phyloP scores from a whole-genome alignment of 2,329 filamentous ascomycete species.

The Exophiala sideris region DNA sequence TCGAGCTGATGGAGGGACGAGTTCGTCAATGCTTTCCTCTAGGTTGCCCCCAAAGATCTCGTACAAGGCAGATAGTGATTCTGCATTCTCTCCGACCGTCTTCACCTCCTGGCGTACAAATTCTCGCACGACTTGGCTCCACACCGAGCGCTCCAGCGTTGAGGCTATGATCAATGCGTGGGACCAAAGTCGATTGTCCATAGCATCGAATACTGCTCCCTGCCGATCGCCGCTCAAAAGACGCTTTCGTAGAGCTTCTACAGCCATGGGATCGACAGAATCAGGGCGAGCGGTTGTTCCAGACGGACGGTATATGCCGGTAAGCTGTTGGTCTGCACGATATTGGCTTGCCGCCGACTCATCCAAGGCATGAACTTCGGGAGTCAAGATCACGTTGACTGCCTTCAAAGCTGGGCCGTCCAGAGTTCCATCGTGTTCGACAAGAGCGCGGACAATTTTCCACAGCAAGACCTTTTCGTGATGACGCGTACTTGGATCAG shows the following conservation, averaged over 20 bases:
- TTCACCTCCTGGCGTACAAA: slow-evolving; percentile 96
- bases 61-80: slow-evolving; percentile 87
- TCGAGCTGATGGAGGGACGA: slow-evolving; percentile 87
- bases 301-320: slow-evolving; percentile 38
- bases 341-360: slow-evolving; percentile 30
- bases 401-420: slow-evolving; percentile 73
- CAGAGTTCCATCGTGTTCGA: slow-evolving; percentile 81
- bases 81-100: slow-evolving; percentile 71
- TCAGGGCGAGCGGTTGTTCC: slow-evolving; percentile 54
- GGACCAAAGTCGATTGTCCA: slow-evolving; percentile 91
- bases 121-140: slow-evolving; percentile 91
- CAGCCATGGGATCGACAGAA: slow-evolving; percentile 63
- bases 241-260: slow-evolving; percentile 69
- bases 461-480: slow-evolving; percentile 81
- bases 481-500: slow-evolving; percentile 60
- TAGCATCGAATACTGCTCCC: slow-evolving; percentile 88
- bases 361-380: slow-evolving; percentile 40
- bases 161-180: slow-evolving; percentile 91
- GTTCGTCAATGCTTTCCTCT: slow-evolving; percentile 91
- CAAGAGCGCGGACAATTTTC: slow-evolving; percentile 76
- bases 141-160: slow-evolving; percentile 69
- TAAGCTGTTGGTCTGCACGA: slow-evolving; percentile 39
- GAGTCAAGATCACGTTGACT: slow-evolving; percentile 70
- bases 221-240: slow-evolving; percentile 80
- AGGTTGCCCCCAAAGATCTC: slow-evolving; percentile 90